Percentiles rank a stretch among this genome's conserved stretches.
Conservation (phyloP, 2,329 filamentous ascomycete genomes). For the Aspergillus brasiliensis region DNA sequence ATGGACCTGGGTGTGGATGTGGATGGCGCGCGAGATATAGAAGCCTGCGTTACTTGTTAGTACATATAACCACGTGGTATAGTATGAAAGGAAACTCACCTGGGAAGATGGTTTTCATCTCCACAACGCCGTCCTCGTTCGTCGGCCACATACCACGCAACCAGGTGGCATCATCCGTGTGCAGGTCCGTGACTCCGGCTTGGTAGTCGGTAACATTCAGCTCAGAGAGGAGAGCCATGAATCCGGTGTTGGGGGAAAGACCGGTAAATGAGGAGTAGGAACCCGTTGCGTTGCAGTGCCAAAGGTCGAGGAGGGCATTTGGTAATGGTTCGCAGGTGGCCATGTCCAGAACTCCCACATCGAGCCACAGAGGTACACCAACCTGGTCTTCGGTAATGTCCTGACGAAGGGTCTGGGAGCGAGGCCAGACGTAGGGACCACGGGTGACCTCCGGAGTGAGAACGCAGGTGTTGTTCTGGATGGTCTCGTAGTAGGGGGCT, state of each 20-base stretch:
- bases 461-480: conserved; percentile 34
- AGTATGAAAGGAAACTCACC: conserved; percentile 17
- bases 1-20: conserved; percentile 53
- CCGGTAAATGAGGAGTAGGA: conserved; percentile 36
- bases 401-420: conserved; percentile 41
- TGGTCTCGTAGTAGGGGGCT: conserved; percentile 21
- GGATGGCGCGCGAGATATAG: conserved; percentile 46
- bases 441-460: conserved; percentile 42
- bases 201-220: conserved; percentile 32
- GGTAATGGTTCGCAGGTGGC: conserved; percentile 43
- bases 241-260: conserved; percentile 33
- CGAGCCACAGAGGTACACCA: conserved; percentile 46
- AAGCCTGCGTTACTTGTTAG: conserved; percentile 32
- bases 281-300: conserved; percentile 49
- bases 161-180: conserved; percentile 40
- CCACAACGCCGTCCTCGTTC: conserved; percentile 48
- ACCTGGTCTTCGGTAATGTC: conserved; percentile 40
- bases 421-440: conserved; percentile 40
- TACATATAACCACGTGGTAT: background rate
- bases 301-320: conserved; percentile 43
- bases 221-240: conserved; percentile 29
- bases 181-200: conserved; percentile 19
- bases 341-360: conserved; percentile 47
- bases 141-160: conserved; percentile 52
- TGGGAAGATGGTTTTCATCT: conserved; percentile 50